These are phyloP conservation scores for Ceriops decandra DNA, from an alignment of 345 rosid genomes.

Conservation along the genomic window DNA sequence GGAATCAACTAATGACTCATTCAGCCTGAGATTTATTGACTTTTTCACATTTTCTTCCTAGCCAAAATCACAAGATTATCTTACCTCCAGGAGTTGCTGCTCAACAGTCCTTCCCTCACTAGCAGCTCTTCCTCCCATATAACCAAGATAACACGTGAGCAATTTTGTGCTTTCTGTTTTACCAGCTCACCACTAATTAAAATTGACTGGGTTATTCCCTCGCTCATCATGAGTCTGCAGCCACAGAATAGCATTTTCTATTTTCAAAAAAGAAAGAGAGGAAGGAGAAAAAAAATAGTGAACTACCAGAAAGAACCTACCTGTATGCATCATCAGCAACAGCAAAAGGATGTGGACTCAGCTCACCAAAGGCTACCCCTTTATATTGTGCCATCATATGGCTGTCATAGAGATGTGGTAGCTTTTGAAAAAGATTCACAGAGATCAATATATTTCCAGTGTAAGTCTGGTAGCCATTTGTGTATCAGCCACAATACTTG, in stretches of 20 bases:
- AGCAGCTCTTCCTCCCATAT: conserved; percentile 97
- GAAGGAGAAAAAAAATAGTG: background rate
- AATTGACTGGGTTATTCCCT: conserved; percentile 64
- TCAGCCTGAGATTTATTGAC: conserved; percentile 10
- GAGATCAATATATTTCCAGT: conserved; percentile 63
- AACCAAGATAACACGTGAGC: conserved; percentile 97
- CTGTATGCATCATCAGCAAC: conserved; percentile 59
- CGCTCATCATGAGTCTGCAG: conserved; percentile 75
- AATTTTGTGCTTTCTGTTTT: conserved; percentile 93
- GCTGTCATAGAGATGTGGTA: conserved; percentile 60
- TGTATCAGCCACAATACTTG: conserved; percentile 16
- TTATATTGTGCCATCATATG: conserved; percentile 72
- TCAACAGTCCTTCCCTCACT: conserved; percentile 91
- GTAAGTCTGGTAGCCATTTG: conserved; percentile 52
- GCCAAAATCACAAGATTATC: conserved; percentile 9
- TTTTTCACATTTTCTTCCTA: conserved; percentile 1
- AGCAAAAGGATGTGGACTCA: conserved; percentile 63
- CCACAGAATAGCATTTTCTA: conserved; percentile 34
- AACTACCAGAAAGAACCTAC: conserved; percentile 17
- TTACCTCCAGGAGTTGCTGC: conserved; percentile 98
- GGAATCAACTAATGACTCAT: conserved; percentile 4
- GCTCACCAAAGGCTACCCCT: conserved; percentile 63
- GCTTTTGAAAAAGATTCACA: conserved; percentile 58
- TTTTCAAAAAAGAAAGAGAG: background rate
- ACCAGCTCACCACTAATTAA: conserved; percentile 85